A percentile compares a stretch with the other conserved stretches of the same genome.
phyloP scores from a whole-genome alignment of 768 basidiomycete genomes.

The Clathrus columnatus region DNA sequence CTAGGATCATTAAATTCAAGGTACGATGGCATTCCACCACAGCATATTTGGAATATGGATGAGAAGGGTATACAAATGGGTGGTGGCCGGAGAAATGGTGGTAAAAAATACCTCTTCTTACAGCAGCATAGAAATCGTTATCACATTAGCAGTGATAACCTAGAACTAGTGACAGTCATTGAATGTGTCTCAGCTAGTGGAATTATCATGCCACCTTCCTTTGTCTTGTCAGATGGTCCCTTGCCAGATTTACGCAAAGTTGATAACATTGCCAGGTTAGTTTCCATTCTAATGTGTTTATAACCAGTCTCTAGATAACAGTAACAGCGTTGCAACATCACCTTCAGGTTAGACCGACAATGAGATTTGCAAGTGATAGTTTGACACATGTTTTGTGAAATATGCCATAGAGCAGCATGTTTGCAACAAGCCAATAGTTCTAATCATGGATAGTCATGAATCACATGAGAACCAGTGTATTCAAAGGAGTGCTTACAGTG shows the following conservation, averaged over 20 bases:
- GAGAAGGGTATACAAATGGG: slow-evolving; percentile 22
- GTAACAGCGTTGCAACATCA: not conserved
- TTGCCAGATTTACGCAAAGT: no score
- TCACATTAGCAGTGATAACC: slow-evolving; percentile 22
- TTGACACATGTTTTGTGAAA: slow-evolving; percentile 29
- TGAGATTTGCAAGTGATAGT: slow-evolving; percentile 19
- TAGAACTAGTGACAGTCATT: slow-evolving; percentile 39
- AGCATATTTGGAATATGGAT: slow-evolving; percentile 21
- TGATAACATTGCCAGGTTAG: no score
- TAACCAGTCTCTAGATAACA: not conserved
- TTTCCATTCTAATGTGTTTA: no score
- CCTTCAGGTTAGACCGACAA: slow-evolving; percentile 14
- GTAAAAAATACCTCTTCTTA: slow-evolving; percentile 14
- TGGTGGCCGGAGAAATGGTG: slow-evolving; percentile 11
- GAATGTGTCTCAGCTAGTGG: slow-evolving; percentile 37
- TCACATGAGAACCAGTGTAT: slow-evolving; percentile 28
- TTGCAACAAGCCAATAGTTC: slow-evolving; percentile 26
- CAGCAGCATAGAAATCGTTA: slow-evolving; percentile 16
- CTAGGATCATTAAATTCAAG: not conserved
- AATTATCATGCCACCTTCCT: slow-evolving; percentile 23
- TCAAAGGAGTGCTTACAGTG: slow-evolving; percentile 20
- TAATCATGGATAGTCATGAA: slow-evolving; percentile 37
- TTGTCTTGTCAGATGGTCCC: no score
- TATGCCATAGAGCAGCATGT: slow-evolving; percentile 22
- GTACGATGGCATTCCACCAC: slow-evolving; percentile 5